Conservation (phyloP, 768 basidiomycete species). For the Calocybe gangraenosa region DNA sequence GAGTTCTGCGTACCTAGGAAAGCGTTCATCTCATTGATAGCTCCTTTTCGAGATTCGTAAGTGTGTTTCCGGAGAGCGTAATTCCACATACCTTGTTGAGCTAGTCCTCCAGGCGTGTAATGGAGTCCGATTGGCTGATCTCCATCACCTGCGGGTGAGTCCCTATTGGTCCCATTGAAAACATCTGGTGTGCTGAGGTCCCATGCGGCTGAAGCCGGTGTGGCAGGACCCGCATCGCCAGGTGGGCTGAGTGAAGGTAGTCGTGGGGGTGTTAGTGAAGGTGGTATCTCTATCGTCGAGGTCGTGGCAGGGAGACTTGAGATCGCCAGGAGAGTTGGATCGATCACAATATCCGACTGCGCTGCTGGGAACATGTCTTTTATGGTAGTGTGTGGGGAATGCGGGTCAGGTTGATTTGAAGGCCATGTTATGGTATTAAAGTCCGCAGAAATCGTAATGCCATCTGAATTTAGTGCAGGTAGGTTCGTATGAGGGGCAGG, state of each 20-base stretch:
- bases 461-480: conserved; percentile 9
- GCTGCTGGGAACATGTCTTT: not conserved
- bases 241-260: conserved; percentile 28
- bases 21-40: conserved; percentile 7
- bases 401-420: not conserved
- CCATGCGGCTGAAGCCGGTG: conserved; percentile 33
- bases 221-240: conserved; percentile 29
- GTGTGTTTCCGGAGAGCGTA: conserved; percentile 14
- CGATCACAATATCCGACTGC: conserved; percentile 21
- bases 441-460: not conserved
- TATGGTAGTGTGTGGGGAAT: not conserved
- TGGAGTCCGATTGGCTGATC: conserved; percentile 9
- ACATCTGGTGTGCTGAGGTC: conserved; percentile 31
- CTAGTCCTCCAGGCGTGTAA: conserved; percentile 10
- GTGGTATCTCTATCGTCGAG: conserved; percentile 3
- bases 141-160: conserved; percentile 2
- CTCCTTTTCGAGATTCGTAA: conserved; percentile 13
- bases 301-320: conserved; percentile 11
- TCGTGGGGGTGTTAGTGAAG: conserved; percentile 18
- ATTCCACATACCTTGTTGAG: conserved; percentile 26
- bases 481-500: conserved; percentile 5
- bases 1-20: not conserved
- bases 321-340: conserved; percentile 29
- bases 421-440: not conserved
- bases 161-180: conserved; percentile 9